These are phyloP conservation scores for Onygena corvina DNA, from an alignment of 2,329 filamentous ascomycete species.

Conservation along the genomic window DNA sequence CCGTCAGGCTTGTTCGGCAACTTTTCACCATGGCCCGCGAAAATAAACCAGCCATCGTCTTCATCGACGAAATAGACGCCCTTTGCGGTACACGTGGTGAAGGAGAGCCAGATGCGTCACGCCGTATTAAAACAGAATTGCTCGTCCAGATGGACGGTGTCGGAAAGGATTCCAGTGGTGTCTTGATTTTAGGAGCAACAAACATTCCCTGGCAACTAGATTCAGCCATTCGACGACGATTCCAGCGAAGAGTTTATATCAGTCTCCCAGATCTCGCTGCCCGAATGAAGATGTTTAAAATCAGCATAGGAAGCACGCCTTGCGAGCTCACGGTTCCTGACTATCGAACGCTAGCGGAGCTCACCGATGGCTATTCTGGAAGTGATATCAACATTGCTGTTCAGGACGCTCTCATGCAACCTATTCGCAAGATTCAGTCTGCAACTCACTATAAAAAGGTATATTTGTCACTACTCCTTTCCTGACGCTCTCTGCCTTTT, in stretches of 20 bases:
- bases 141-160: constrained; percentile 99
- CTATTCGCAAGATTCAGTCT: constrained; percentile 89
- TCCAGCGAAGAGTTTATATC: constrained; percentile 93
- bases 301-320: constrained; percentile 84
- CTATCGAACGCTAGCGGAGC: constrained; percentile 63
- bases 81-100: constrained; percentile 85
- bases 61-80: constrained; percentile 96
- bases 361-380: constrained; percentile 89
- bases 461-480: constrained; percentile 18
- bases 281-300: constrained; percentile 87
- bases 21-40: constrained; percentile 96
- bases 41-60: constrained; percentile 96
- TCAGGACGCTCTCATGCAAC: constrained; percentile 94
- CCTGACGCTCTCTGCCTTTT: not conserved
- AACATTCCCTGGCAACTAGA: constrained; percentile 99
- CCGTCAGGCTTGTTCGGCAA: constrained; percentile 72
- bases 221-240: constrained; percentile 85
- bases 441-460: constrained; percentile 97
- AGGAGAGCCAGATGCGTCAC: constrained; percentile 92
- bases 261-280: constrained; percentile 77
- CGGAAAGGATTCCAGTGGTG: constrained; percentile 84
- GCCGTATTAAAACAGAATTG: constrained; percentile 96
- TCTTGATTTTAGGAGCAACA: constrained; percentile 87
- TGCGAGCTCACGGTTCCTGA: constrained; percentile 69
- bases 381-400: constrained; percentile 94